phyloP scores from a whole-genome alignment of 2,329 filamentous ascomycete species.

The Chaetothyriales sp. region DNA sequence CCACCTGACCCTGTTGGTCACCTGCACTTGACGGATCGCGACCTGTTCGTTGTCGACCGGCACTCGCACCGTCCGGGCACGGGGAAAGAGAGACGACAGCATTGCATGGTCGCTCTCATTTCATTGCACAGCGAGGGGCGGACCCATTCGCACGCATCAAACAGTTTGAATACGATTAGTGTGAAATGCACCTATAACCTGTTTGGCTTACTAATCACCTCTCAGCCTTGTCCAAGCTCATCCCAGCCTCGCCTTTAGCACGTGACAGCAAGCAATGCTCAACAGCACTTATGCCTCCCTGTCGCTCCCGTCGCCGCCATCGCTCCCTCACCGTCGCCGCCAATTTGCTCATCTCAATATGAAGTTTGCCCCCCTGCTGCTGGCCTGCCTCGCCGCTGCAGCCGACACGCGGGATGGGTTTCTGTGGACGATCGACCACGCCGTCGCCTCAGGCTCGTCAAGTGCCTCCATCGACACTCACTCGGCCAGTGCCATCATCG shows the following conservation, averaged over 20 bases:
- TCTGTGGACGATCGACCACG: conserved; percentile 16
- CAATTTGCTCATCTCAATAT: background rate
- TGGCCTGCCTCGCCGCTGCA: background rate
- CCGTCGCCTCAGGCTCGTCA: conserved; percentile 6
- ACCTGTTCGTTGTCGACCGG: conserved; percentile 12
- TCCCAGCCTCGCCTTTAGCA: too few species aligned
- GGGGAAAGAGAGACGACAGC: conserved; percentile 11
- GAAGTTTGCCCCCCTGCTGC: background rate
- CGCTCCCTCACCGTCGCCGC: background rate
- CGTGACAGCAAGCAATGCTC: background rate
- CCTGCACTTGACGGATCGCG: conserved; percentile 11
- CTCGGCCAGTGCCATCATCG: conserved; percentile 25
- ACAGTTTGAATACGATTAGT: too few species aligned
- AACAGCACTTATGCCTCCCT: too few species aligned
- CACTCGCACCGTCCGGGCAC: conserved; percentile 14
- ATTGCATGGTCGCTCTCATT: background rate
- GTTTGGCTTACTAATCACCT: too few species aligned
- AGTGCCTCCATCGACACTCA: conserved; percentile 17
- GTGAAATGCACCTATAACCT: too few species aligned
- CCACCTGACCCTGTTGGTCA: conserved; percentile 11
- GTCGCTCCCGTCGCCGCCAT: too few species aligned
- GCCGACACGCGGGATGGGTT: conserved; percentile 15
- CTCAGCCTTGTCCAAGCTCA: too few species aligned
- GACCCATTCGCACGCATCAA: too few species aligned
- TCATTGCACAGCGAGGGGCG: background rate